Percentiles rank a stretch among this genome's conserved stretches.
These are phyloP conservation scores for Melampsora americana DNA, from an alignment of 1,284 basidiomycete genomes.

Conservation along the genomic window DNA sequence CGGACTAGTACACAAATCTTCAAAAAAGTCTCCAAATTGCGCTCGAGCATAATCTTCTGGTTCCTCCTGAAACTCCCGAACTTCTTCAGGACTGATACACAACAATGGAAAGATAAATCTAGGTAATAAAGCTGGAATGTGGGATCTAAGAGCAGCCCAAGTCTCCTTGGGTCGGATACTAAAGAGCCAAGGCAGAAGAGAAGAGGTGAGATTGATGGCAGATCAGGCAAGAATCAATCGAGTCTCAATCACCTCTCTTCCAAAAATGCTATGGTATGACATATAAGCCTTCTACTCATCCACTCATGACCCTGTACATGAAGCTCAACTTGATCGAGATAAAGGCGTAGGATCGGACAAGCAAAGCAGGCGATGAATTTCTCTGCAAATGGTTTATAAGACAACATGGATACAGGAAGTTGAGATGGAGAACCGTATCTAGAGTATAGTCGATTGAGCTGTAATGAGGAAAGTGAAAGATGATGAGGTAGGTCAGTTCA, in stretches of 20 bases:
- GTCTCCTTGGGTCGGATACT: constrained; percentile 84
- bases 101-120: constrained; percentile 80
- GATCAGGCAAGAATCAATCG: background rate
- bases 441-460: constrained; percentile 50
- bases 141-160: constrained; percentile 77
- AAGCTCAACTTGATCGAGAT: constrained; percentile 65
- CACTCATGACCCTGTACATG: constrained; percentile 32
- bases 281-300: constrained; percentile 61
- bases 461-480: background rate
- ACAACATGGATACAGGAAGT: constrained; percentile 65
- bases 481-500: background rate
- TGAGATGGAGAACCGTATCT: constrained; percentile 81
- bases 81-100: constrained; percentile 67
- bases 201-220: background rate
- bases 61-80: constrained; percentile 70
- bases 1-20: constrained; percentile 67
- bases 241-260: constrained; percentile 68
- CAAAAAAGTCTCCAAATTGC: constrained; percentile 73
- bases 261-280: constrained; percentile 64
- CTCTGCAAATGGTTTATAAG: constrained; percentile 67
- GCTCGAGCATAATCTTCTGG: constrained; percentile 72
- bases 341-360: constrained; percentile 75
- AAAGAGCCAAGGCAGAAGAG: background rate
- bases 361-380: constrained; percentile 75
- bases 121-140: constrained; percentile 68